Evolutionary conservation across 2,329 filamentous ascomycete genomes (phyloP).

Genomic region (Colletotrichum musae): DNA sequence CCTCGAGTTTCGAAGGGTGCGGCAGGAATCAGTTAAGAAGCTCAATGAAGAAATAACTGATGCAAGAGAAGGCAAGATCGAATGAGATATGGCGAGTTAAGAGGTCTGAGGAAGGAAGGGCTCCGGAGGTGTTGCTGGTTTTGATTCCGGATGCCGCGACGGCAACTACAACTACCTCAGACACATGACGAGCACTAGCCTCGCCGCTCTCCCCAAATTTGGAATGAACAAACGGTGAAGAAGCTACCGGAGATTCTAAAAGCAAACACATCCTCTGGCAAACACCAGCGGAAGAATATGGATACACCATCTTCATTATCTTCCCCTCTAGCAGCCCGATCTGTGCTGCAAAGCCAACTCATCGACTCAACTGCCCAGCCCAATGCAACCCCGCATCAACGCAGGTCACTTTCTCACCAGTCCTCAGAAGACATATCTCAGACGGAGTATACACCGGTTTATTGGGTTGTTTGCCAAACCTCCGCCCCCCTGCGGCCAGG

Average conservation of each 20-base stretch:
- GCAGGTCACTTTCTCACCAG: neutral
- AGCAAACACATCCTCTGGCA: slow-evolving; percentile 6
- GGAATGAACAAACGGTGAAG: neutral
- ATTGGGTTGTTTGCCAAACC: too few species aligned
- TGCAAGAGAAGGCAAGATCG: neutral
- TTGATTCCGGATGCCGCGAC: neutral
- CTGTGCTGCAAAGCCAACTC: neutral
- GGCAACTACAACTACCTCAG: neutral
- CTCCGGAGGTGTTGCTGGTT: slow-evolving; percentile 7
- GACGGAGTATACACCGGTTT: too few species aligned
- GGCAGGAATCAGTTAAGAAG: neutral
- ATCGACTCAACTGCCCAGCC: neutral
- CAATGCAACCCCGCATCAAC: slow-evolving; percentile 2
- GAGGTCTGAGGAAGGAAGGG: neutral
- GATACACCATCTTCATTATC: neutral
- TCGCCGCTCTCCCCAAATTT: neutral
- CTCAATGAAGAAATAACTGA: neutral
- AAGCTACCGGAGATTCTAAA: neutral
- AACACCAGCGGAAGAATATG: neutral
- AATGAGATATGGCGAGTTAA: neutral
- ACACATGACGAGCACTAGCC: slow-evolving; percentile 2
- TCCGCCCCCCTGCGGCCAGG: too few species aligned
- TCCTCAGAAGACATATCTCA: too few species aligned
- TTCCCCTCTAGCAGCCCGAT: slow-evolving; percentile 13
- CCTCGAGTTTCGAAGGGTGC: too few species aligned